Conservation (phyloP, 176 grass and related monocot genomes). For the Lolium rigidum region DNA sequence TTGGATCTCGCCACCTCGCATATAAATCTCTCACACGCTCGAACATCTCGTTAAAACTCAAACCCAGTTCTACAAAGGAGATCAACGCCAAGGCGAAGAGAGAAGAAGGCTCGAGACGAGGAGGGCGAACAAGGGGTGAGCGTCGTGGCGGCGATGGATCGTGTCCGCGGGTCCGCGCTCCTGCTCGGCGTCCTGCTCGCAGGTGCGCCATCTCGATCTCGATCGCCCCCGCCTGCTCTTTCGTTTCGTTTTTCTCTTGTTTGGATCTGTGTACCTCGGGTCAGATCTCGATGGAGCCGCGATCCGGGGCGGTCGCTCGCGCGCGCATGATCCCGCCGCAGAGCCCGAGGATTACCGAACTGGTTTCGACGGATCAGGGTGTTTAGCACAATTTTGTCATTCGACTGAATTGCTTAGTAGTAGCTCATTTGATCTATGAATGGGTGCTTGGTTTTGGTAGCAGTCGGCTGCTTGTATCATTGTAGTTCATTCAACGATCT, state of each 20-base stretch:
- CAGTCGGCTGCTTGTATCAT: no score
- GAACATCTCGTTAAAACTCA: background rate
- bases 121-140: background rate
- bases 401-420: no score
- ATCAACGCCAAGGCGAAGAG: background rate
- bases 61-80: background rate
- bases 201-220: slow-evolving; percentile 32
- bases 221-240: background rate
- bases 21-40: slow-evolving; percentile 44
- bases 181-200: slow-evolving; percentile 67
- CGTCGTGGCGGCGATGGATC: slow-evolving; percentile 53
- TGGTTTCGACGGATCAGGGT: no score
- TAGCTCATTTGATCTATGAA: background rate
- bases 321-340: background rate
- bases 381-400: no score
- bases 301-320: background rate
- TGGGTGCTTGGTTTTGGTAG: background rate
- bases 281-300: slow-evolving; percentile 10
- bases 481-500: no score
- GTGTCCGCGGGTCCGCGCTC: slow-evolving; percentile 58
- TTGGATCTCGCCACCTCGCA: background rate
- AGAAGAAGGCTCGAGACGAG: background rate
- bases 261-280: no score
- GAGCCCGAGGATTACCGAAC: no score
- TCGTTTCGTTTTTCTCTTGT: background rate